Evolutionary conservation across 768 basidiomycete genomes (phyloP).

Genomic region (Tubosaeta sp.): DNA sequence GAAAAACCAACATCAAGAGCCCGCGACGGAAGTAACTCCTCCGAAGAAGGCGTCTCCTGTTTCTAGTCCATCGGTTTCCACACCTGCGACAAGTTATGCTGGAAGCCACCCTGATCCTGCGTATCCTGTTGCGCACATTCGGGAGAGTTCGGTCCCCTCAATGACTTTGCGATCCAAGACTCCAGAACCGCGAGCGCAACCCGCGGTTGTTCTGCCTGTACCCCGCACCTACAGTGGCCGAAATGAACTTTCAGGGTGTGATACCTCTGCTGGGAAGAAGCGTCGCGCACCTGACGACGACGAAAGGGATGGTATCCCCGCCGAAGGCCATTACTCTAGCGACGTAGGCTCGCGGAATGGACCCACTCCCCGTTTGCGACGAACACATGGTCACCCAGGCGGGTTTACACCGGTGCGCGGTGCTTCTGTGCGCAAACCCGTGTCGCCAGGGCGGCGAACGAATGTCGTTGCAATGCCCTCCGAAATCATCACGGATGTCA

Average conservation of each 20-base stretch:
- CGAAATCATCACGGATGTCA: slow-evolving; percentile 51
- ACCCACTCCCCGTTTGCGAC: slow-evolving; percentile 60
- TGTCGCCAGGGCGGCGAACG: slow-evolving; percentile 48
- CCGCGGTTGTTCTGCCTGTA: slow-evolving; percentile 19
- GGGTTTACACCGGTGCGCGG: slow-evolving; percentile 74
- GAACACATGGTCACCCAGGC: slow-evolving; percentile 51
- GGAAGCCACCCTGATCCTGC: slow-evolving; percentile 5
- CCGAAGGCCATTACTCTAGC: slow-evolving; percentile 55
- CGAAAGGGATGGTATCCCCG: slow-evolving; percentile 55
- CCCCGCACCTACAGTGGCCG: slow-evolving; percentile 48
- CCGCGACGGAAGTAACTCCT: slow-evolving; percentile 7
- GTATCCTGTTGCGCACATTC: too few relatives aligned
- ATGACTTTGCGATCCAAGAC: slow-evolving; percentile 46
- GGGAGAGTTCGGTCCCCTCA: slow-evolving; percentile 43
- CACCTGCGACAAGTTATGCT: slow-evolving; percentile 4
- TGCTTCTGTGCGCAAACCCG: slow-evolving; percentile 34
- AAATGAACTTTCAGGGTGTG: slow-evolving; percentile 28
- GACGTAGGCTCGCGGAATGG: slow-evolving; percentile 35
- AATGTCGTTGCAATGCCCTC: slow-evolving; percentile 37
- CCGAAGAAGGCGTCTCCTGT: slow-evolving; percentile 5
- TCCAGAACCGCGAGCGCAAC: slow-evolving; percentile 39
- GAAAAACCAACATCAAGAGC: slow-evolving; percentile 37
- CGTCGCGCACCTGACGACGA: slow-evolving; percentile 76
- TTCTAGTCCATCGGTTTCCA: slow-evolving; percentile 12
- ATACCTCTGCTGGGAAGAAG: slow-evolving; percentile 56